Base-by-base conservation (phyloP, 176 grass and related monocot genomes). In the Otatea glauca region DNA sequence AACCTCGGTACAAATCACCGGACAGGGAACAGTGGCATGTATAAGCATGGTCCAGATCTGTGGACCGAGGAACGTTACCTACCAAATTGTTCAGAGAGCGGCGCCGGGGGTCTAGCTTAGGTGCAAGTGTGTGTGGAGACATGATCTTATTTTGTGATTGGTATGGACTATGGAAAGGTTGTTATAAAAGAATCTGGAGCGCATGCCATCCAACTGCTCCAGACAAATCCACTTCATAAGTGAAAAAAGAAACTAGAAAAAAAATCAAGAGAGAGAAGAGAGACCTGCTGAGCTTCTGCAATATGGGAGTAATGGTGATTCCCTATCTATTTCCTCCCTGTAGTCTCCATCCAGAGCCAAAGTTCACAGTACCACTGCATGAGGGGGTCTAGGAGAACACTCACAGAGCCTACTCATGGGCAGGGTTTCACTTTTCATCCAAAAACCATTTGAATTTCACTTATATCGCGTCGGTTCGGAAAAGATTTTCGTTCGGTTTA, bases 221-320 rank as follows among this genome's bases (percentile, higher is more conserved):
- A 80, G 94, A 97, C 94, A 97, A 96, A 88, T 71, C 89, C 82
- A 92, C 75, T 86, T 86, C 91, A 67, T 67, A 88, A 75, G 76
- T 70, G 83, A 79, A 81, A 90, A 62, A 39, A 37, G n/a, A 37
- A 41, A 41, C 39, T 82, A 86, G 82, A 88, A 54, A 72, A 50
- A 79, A 64, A 72, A 81, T 5, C 29, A 75, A 44, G 50, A 66
- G 61, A 34, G 43, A 18, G 54, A 59, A 38, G 50, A 20, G 58
- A 17, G 68, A 7, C 53, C 39, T 37, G 58, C 65, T 71, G 63
- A 47, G 74, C 38, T 70, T 59, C 66, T 83, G 72, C 79, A 34
- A 67, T 10, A 9, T 65, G 87, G 78, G 84, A 85, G 85, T 81
- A 89, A 81, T 82, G 78, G 77, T 69, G 74, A 86, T 86, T 86